Percentiles rank a stretch among this genome's conserved stretches.
Evolutionary conservation across 208 protist genomes (phyloP).

Genomic region (Porcisia deanei): DNA sequence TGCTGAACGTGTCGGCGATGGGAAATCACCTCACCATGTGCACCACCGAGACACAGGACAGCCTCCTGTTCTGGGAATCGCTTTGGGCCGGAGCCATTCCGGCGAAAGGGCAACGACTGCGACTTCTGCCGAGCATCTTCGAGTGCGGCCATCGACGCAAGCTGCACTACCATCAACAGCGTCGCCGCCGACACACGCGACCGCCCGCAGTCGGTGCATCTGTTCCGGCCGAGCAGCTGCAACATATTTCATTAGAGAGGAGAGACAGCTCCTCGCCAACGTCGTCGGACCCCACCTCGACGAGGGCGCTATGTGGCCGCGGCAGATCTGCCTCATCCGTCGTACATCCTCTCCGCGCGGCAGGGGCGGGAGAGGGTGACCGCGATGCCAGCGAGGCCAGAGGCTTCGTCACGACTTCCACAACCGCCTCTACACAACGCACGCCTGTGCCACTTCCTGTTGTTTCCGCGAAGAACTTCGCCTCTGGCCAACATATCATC

Average conservation of each 20-base stretch:
- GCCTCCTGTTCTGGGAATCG: constrained; percentile 42
- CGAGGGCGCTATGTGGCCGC: neutral
- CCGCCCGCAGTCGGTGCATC: neutral
- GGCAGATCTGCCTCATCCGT: neutral
- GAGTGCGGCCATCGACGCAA: constrained; percentile 30
- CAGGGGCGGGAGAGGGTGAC: neutral
- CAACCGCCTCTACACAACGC: neutral
- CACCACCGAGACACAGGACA: constrained; percentile 15
- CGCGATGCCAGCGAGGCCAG: constrained; percentile 9
- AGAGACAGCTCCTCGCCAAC: neutral
- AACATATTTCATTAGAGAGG: neutral
- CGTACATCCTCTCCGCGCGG: neutral
- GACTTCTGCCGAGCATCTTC: constrained; percentile 29
- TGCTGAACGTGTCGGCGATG: constrained; percentile 22
- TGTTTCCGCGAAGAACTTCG: constrained; percentile 16
- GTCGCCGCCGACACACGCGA: constrained; percentile 14
- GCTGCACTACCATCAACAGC: constrained; percentile 29
- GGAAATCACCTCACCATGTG: constrained; percentile 12
- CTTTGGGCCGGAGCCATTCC: constrained; percentile 43
- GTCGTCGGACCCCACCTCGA: neutral
- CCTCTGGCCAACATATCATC: constrained; percentile 27
- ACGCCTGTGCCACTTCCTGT: neutral
- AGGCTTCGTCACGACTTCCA: neutral
- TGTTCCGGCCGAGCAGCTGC: neutral
- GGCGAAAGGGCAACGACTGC: constrained; percentile 32